Base-by-base conservation (phyloP, 345 rosid genomes). In the Excoecaria cochinchinensis region DNA sequence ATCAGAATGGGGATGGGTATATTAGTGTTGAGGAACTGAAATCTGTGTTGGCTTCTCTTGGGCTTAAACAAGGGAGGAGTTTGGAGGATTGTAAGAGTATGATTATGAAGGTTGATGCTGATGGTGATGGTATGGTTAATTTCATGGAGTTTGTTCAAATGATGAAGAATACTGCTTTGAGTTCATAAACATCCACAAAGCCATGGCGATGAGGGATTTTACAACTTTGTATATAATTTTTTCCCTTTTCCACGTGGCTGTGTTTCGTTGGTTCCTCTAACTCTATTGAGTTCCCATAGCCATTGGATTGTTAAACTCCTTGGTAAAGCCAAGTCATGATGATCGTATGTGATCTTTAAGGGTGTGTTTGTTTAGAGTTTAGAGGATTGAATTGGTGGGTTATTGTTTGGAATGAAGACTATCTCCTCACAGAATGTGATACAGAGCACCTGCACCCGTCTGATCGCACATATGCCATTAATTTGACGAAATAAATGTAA, bases 121-220 rank as follows among this genome's bases (percentile, higher is more conserved):
- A 94, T 61, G 97, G 98, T 5, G 97, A 94, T 74, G 98, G 97
- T n/a, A 88, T 79, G 81, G 97, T 94, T 60, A 25, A 85, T 82
- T 83, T 67, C 42, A 73, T 53, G n/a, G 88, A 85, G 82, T 85
- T 85, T 67, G 69, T 57, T 80, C 76, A 79, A 52, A 85, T 83
- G 88, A 85, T 85, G 88, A 83, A 77, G 52, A 81, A 82, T 1
- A 65, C 57, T 50, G 76, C 76, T 67, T 19, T 72, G 61, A 50
- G 69, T 67, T 66, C 47, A 48, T 44, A 6, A 31, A 31, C 31
- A 2, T 31, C 1, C 31, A 31, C 31, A 31, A 31, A 44, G 48
- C 48, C 48, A 44, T 44, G 10, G 47, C 31, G 3, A 6, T 44
- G 1, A 44, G 8, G 48, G 7, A 5, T 6, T 50, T 53, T 31